Base-by-base conservation (phyloP, 2,329 filamentous ascomycete species). In the Lachnellula subtilissima region DNA sequence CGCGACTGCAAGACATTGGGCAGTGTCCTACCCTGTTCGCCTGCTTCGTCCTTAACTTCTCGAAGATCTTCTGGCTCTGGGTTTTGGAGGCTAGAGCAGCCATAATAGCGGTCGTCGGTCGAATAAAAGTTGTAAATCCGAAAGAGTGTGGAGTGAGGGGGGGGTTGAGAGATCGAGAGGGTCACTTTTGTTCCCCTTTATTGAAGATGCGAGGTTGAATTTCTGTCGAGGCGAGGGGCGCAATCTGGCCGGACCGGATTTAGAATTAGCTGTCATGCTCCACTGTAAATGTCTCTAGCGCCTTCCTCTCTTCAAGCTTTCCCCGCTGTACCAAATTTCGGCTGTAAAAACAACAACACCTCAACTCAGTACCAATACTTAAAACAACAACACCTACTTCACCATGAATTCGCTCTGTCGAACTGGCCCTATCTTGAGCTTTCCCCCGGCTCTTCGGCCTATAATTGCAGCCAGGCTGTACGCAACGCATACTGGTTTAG, bases 21-120 rank as follows among this genome's bases (percentile, higher is more conserved):
- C 49, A 25, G 36, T 15, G 42, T 59, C 62, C 69, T 76, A 94
- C 92, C 83, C 95, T 96, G 79, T 99, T 99, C 59, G 92, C 91
- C 58, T 87, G 84, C 79, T 97, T 96, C 56, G 86, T 82, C 82
- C 96, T 97, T 72, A 97, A 78, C 79, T 97, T 97, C 79, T 96
- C 89, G 76, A 99, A 99, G 74, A 99, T 90, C 77, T 92, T 93
- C 73, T 93, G 89, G 76, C 93, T 97, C 79, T 97, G 86, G 72
- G 91, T 85, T 81, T 97, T 99, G 52, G 89, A 87, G 71, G 94
- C 94, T 66, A 87, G 78, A 32, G 61, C 63, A 73, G 78, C 81
- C 83, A 86, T 86, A 56, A 72, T 83, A 76, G 54, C 55, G 42
- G 39, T 57, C 35, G n/a, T 9, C 28, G 11, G 9, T 59, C n/a